Base-by-base conservation (phyloP, 2,329 filamentous ascomycete species). In the Rhynchosporium graminicola region DNA sequence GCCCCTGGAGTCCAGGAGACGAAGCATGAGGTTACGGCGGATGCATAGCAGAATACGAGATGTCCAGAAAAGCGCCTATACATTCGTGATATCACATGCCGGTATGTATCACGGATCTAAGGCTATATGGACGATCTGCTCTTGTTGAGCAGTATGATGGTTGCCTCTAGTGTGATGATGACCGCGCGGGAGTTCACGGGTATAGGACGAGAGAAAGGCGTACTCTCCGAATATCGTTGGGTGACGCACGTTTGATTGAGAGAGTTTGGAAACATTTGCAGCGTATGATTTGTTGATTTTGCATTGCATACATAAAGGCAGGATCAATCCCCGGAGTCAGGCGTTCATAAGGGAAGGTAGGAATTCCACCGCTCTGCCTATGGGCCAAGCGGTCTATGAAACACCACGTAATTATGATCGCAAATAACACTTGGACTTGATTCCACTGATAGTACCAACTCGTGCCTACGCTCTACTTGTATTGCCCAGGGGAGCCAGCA, bases 11-110 rank as follows among this genome's bases (percentile, higher is more conserved):
- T 67, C n/a, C 61, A 69, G 46, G 70, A 74, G 52, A 67, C 64
- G 15, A 63, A 68, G 12, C 31, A 66, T 51, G 67, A 73, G 61
- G 66, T 73, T 40, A 69, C 69, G 6, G 69, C 68, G 9, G 68
- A 70, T 62, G 69, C 67, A 4, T 71, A 65, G 20, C 20, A 20
- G 55, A 60, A n/a, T 42, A 40, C 7, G 46, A 15, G 42, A 5
- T 50, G 38, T 46, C 66, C 56, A 60, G 60, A 40, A 43, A 40
- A 40, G 33, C 46, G 61, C 63, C 64, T 61, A 38, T 57, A 48
- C 63, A 45, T 47, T 42, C 4, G 40, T 15, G 51, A 33, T 3
- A 38, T 28, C 28, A 28, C 33, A 7, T 36, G 51, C 51, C 51
- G 10, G n/a, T 6, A 42, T 42, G 10, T 38, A 20, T 40, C 4